phyloP scores from a whole-genome alignment of 2,329 filamentous ascomycete genomes.

The Arthrobotrys sinensis region DNA sequence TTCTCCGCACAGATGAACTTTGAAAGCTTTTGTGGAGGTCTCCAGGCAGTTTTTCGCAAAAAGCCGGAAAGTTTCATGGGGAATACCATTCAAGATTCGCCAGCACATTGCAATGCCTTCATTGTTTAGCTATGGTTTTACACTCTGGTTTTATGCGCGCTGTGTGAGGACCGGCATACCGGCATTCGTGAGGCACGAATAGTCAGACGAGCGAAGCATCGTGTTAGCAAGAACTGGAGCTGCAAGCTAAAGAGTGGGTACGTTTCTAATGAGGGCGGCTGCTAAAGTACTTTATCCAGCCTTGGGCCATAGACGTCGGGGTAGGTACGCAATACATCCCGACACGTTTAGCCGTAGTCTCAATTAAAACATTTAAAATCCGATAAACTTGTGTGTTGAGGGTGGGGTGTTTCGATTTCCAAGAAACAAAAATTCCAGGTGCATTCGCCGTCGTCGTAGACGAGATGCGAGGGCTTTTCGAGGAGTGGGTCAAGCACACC shows the following conservation, averaged over 20 bases:
- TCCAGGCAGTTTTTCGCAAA: not conserved
- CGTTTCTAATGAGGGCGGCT: conserved; percentile 52
- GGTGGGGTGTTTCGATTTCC: conserved; percentile 34
- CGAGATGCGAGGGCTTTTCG: conserved; percentile 28
- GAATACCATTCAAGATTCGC: conserved; percentile 1
- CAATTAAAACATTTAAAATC: conserved; percentile 40
- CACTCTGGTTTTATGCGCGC: conserved; percentile 24
- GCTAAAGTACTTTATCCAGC: conserved; percentile 60
- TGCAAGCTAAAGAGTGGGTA: conserved; percentile 27
- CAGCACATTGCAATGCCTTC: conserved; percentile 4
- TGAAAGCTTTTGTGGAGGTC: not conserved
- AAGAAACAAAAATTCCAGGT: conserved; percentile 36
- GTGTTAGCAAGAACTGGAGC: not conserved
- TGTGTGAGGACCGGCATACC: conserved; percentile 22
- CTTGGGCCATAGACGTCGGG: conserved; percentile 41
- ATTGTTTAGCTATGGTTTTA: not conserved
- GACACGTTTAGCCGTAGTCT: conserved; percentile 57
- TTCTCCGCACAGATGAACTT: conserved; percentile 12
- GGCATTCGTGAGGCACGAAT: conserved; percentile 41
- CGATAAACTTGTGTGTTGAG: conserved; percentile 30
- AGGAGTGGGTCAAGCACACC: conserved; percentile 57
- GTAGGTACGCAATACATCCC: conserved; percentile 55
- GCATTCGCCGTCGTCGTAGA: conserved; percentile 53
- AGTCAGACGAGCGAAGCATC: not conserved
- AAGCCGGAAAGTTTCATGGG: conserved; percentile 28